Evolutionary conservation across 495 filamentous ascomycete species (phyloP).

Genomic region (Monascus purpureus): DNA sequence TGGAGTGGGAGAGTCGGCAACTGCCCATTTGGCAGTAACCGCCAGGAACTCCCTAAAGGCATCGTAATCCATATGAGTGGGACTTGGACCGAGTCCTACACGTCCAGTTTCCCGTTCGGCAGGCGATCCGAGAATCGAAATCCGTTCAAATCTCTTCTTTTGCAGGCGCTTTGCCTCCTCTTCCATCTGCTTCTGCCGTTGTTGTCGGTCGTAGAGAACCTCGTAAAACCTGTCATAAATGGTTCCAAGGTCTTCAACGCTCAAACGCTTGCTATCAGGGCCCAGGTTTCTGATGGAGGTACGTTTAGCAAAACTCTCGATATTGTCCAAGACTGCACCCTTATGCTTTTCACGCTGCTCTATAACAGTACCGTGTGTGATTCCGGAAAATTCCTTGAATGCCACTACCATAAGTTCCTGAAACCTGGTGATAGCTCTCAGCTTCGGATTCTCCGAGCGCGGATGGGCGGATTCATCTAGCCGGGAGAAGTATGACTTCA

Average conservation of each 20-base stretch:
- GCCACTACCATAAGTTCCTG: slow-evolving; percentile 98
- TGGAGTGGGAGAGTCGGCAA: slow-evolving; percentile 59
- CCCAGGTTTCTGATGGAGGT: slow-evolving; percentile 93
- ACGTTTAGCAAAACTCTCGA: slow-evolving; percentile 92
- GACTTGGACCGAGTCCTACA: slow-evolving; percentile 77
- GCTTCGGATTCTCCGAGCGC: slow-evolving; percentile 81
- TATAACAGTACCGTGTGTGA: slow-evolving; percentile 81
- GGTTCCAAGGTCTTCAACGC: slow-evolving; percentile 67
- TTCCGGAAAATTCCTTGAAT: slow-evolving; percentile 92
- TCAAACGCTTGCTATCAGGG: slow-evolving; percentile 83
- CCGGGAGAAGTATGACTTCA: slow-evolving; percentile 87
- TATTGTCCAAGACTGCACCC: slow-evolving; percentile 78
- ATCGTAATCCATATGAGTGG: slow-evolving; percentile 89
- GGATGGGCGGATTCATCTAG: slow-evolving; percentile 94
- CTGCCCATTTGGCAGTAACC: slow-evolving; percentile 78
- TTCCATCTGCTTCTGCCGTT: slow-evolving; percentile 61
- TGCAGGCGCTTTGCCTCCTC: slow-evolving; percentile 50
- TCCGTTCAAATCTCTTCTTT: slow-evolving; percentile 40
- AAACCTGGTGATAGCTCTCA: slow-evolving; percentile 85
- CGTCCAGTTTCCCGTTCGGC: slow-evolving; percentile 45
- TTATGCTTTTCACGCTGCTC: slow-evolving; percentile 88
- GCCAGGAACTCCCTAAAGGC: slow-evolving; percentile 89
- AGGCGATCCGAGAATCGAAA: slow-evolving; percentile 26
- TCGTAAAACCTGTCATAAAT: slow-evolving; percentile 90
- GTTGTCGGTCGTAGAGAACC: slow-evolving; percentile 78